Conservation (phyloP, 345 rosid species). For the Abelmoschus esculentus region DNA sequence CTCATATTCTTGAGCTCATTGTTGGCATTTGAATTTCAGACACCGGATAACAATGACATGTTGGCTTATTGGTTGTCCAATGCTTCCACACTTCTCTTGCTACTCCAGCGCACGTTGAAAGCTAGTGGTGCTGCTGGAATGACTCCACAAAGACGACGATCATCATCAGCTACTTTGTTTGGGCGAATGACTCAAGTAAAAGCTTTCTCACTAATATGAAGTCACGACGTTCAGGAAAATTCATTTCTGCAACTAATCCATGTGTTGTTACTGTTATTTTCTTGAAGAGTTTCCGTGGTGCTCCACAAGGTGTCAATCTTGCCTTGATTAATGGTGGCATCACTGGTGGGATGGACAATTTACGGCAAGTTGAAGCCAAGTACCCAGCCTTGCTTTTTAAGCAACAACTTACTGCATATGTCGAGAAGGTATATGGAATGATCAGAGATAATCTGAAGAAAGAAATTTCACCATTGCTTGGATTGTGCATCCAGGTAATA, state of each 20-base stretch:
- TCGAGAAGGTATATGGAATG: constrained; percentile 96
- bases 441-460: constrained; percentile 92
- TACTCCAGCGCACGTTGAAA: constrained; percentile 84
- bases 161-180: constrained; percentile 87
- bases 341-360: constrained; percentile 50
- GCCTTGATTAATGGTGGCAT: constrained; percentile 55
- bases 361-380: constrained; percentile 94
- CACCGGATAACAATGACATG: constrained; percentile 74
- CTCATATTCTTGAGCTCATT: constrained; percentile 10
- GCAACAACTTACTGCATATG: constrained; percentile 95
- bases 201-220: constrained; percentile 4
- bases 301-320: constrained; percentile 83
- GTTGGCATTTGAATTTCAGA: constrained; percentile 37
- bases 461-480: constrained; percentile 92
- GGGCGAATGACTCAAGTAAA: constrained; percentile 90
- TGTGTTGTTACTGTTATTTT: constrained; percentile 8
- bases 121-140: constrained; percentile 96
- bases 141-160: constrained; percentile 94
- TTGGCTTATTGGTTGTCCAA: constrained; percentile 95
- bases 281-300: constrained; percentile 76
- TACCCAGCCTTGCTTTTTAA: constrained; percentile 95
- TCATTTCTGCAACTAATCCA: constrained; percentile 11
- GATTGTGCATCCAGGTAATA: constrained; percentile 88
- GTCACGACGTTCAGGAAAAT: constrained; percentile 1
- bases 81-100: constrained; percentile 82